Percentiles rank a stretch among this genome's conserved stretches.
phyloP scores from a whole-genome alignment of 108 stramenopile species.

The Conticribra weissflogii region DNA sequence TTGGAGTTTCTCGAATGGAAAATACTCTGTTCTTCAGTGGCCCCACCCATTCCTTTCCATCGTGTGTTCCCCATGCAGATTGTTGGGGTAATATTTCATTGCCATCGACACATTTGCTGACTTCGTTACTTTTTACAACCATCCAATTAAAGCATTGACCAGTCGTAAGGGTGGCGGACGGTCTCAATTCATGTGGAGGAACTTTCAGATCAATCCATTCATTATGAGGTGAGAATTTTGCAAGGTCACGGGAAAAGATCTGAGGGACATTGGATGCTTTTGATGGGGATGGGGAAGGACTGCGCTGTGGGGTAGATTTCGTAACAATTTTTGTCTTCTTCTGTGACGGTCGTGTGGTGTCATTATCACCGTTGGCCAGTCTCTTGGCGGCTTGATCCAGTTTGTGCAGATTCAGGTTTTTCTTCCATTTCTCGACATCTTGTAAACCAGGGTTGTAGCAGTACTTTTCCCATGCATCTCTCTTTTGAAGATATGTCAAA shows the following conservation, averaged over 20 bases:
- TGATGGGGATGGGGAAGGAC: slow-evolving; percentile 21
- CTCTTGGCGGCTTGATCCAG: slow-evolving; percentile 6
- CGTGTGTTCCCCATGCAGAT: slow-evolving; percentile 87
- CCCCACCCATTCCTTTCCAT: slow-evolving; percentile 88
- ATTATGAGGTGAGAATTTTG: slow-evolving; percentile 49
- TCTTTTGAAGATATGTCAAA: slow-evolving; percentile 70
- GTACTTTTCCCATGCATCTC: slow-evolving; percentile 70
- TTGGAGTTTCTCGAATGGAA: slow-evolving; percentile 75
- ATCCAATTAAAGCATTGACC: slow-evolving; percentile 90
- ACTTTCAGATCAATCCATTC: slow-evolving; percentile 71
- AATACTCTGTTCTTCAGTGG: slow-evolving; percentile 60
- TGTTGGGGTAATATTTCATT: slow-evolving; percentile 11
- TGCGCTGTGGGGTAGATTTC: background rate
- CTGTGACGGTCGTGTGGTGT: too few relatives aligned
- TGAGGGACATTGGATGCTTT: slow-evolving; percentile 14
- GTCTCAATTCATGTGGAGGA: slow-evolving; percentile 74
- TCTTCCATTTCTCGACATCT: slow-evolving; percentile 48
- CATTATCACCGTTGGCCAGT: too few relatives aligned
- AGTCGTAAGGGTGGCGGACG: slow-evolving; percentile 81
- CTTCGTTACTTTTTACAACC: slow-evolving; percentile 50
- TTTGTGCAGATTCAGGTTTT: background rate
- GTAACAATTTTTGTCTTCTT: background rate
- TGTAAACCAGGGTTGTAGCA: slow-evolving; percentile 72
- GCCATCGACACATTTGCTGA: slow-evolving; percentile 1
- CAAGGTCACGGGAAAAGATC: slow-evolving; percentile 39